Percentiles rank a stretch among this genome's conserved stretches.
phyloP scores from a whole-genome alignment of 345 rosid species.

The Arabidopsis arenosa region DNA sequence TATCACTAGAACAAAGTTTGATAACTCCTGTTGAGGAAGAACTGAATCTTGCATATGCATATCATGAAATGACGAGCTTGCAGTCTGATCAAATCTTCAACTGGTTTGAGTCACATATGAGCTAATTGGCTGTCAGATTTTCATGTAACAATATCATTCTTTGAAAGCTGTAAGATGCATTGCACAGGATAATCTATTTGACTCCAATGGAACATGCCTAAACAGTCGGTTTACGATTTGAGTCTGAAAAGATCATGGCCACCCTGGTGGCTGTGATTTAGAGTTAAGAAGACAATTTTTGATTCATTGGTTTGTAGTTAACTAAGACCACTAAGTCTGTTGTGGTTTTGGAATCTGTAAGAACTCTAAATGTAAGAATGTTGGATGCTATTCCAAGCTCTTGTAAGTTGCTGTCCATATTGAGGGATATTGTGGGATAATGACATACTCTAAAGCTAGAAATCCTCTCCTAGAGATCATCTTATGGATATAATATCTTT shows the following conservation, averaged over 20 bases:
- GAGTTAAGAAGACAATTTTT: constrained; percentile 3
- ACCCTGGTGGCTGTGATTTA: neutral
- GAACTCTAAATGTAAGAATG: neutral
- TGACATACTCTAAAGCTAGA: neutral
- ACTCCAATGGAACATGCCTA: neutral
- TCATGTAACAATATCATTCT: neutral
- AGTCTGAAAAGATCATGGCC: neutral
- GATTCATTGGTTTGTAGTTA: constrained; percentile 1
- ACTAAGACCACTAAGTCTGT: neutral
- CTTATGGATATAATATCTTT: neutral
- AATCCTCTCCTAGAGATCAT: neutral
- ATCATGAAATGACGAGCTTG: constrained; percentile 94
- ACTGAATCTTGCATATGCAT: constrained; percentile 88
- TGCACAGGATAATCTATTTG: constrained; percentile 9
- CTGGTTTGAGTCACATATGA: constrained; percentile 91
- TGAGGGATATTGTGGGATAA: neutral
- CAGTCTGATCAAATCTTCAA: constrained; percentile 79
- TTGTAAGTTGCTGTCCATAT: neutral
- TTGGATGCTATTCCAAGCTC: constrained; percentile 1
- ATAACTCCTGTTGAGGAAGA: constrained; percentile 83
- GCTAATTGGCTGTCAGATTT: constrained; percentile 37
- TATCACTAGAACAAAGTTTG: constrained; percentile 55
- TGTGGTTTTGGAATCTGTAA: neutral
- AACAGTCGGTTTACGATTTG: neutral
- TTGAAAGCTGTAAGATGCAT: constrained; percentile 17